A percentile compares a stretch with the other conserved stretches of the same genome.
phyloP scores from a whole-genome alignment of 805 yeast species.

The Teunomyces kruisii region DNA sequence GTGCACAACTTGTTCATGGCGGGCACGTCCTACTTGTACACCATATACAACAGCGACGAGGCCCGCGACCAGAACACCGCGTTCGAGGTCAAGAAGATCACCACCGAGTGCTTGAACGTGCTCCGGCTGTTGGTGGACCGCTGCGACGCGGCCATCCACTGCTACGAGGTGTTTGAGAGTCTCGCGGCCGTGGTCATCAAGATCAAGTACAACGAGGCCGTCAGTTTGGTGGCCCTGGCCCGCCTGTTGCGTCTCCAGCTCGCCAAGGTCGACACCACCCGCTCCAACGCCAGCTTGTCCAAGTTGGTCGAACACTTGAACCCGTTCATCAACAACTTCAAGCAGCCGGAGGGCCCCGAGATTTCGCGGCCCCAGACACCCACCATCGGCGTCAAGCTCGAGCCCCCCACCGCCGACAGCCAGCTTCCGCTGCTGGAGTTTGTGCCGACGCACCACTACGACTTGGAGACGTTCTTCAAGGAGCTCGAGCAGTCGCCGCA shows the following conservation, averaged over 20 bases:
- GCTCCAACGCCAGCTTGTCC: slow-evolving; percentile 38
- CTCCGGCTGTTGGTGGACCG: slow-evolving; percentile 60
- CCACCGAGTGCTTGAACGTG: slow-evolving; percentile 56
- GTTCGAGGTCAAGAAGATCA: slow-evolving; percentile 46
- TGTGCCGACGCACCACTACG: slow-evolving; percentile 8
- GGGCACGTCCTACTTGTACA: slow-evolving; percentile 78
- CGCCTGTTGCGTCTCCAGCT: slow-evolving; percentile 8
- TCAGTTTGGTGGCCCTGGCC: slow-evolving; percentile 16
- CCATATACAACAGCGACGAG: slow-evolving; percentile 67
- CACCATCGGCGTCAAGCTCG: no score
- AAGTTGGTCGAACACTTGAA: slow-evolving; percentile 35
- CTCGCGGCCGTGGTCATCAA: slow-evolving; percentile 69
- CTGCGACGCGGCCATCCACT: slow-evolving; percentile 76
- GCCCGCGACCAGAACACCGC: slow-evolving; percentile 47
- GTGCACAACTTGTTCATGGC: slow-evolving; percentile 88
- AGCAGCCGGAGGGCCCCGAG: neutral
- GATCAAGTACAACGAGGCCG: slow-evolving; percentile 46
- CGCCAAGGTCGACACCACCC: slow-evolving; percentile 17
- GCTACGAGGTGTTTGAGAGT: slow-evolving; percentile 70
- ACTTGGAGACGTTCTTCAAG: slow-evolving; percentile 47
- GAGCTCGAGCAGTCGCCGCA: slow-evolving; percentile 36
- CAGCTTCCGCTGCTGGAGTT: no score
- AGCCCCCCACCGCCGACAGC: neutral
- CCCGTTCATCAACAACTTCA: slow-evolving; percentile 5
- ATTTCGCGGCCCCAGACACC: neutral